phyloP scores from a whole-genome alignment of 2,329 filamentous ascomycete species.

The Exophiala phaeomuriformis region DNA sequence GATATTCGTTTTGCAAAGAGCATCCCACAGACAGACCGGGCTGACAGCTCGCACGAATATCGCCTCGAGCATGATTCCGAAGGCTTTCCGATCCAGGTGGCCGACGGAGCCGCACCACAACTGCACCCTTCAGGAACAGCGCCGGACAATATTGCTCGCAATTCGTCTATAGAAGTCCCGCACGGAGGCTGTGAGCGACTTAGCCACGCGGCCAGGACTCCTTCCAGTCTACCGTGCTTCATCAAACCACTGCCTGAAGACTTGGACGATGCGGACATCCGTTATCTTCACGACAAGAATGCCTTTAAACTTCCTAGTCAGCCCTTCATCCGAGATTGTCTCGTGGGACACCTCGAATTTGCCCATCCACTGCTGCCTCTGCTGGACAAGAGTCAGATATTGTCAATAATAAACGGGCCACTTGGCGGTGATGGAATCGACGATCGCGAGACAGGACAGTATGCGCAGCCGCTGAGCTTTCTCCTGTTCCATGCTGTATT shows the following conservation, averaged over 20 bases:
- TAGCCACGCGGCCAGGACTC: background rate
- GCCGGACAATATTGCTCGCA: background rate
- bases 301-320: constrained; percentile 66
- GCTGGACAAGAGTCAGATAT: constrained; percentile 2
- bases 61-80: too few relatives aligned
- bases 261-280: constrained; percentile 71
- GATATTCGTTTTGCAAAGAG: too few relatives aligned
- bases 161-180: background rate
- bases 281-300: constrained; percentile 63
- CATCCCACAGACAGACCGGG: too few relatives aligned
- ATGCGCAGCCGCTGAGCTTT: constrained; percentile 2
- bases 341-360: constrained; percentile 2
- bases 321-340: constrained; percentile 58
- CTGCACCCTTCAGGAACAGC: too few relatives aligned
- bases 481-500: constrained; percentile 4
- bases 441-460: background rate
- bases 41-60: too few relatives aligned
- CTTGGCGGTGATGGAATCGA: background rate
- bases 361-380: constrained; percentile 1
- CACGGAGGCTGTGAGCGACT: background rate
- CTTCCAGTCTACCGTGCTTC: constrained; percentile 1
- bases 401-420: background rate
- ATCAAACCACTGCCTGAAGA: constrained; percentile 57
- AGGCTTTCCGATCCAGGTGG: too few relatives aligned
- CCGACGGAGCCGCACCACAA: too few relatives aligned